Evolutionary conservation across 2,329 filamentous ascomycete genomes (phyloP), one percentile per base, ranked within the genome.

Genomic region (Penicillium frequentans): DNA sequence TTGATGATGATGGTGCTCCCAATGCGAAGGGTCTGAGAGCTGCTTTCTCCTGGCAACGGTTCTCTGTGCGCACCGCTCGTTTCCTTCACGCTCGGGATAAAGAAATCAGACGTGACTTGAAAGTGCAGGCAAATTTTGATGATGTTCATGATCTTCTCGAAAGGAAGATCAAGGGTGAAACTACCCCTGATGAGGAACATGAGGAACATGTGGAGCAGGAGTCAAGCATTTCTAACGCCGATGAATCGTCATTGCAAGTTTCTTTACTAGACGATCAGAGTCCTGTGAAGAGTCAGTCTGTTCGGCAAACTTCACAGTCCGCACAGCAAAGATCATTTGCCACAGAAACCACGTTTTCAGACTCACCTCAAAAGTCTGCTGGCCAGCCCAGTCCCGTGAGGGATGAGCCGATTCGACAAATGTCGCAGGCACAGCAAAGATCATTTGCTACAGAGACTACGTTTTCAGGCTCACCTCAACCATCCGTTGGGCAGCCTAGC

Each of bases 1-100:
- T 64, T 2, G 70, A 73, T n/a, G 63, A 72, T 1, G 65, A 75
- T 37, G 70, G 72, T 1, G 51, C 66, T 3, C 68, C 79, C 14
- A 77, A 82, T 43, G 67, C 82, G 26, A 75, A 77, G 3, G 67
- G 64, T 1, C 61, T 87, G 5, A 74, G 76, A 35, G 65, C 69
- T 2, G 60, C 65, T 1, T 87, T 80, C 64, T 74, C 77, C 3
- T 86, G 83, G 83, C 63, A 73, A 0, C 63, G 70, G 3, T 82
- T 85, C 52, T 66, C 82, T 6, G 60, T 78, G 1, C 68, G 75
- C 9, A 67, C 79, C 6, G 69, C 79, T 1, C 64, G 73, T 19
- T 86, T 84, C 81, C 72, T 77, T 21, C 75, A 76, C 54, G 61
- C 65, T 8, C 75, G 81, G 21, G 71, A 73, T 31, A 63, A 68